Evolutionary conservation across 768 basidiomycete species (phyloP).

Genomic region (Boletus rubropictus): DNA sequence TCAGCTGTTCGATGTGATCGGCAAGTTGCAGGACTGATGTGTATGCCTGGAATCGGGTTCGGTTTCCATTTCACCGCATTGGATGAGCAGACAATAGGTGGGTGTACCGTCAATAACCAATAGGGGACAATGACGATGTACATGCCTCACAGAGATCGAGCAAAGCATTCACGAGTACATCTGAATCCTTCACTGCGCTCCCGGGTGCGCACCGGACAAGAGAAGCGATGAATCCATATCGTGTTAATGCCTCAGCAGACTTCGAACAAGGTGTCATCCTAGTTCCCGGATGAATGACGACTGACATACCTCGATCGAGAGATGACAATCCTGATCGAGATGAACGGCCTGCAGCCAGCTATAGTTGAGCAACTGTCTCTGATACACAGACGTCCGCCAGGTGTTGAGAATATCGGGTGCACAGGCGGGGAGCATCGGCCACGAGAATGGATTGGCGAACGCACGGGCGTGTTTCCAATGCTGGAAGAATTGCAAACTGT

Average conservation of each 20-base stretch:
- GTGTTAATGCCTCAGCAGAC: constrained; percentile 26
- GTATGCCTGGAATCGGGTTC: constrained; percentile 20
- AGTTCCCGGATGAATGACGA: background rate
- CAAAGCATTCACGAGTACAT: constrained; percentile 16
- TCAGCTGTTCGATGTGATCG: constrained; percentile 24
- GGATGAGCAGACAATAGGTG: background rate
- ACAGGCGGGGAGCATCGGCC: constrained; percentile 27
- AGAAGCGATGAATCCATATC: constrained; percentile 22
- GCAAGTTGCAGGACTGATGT: constrained; percentile 16
- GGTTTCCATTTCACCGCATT: background rate
- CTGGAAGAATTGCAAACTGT: constrained; percentile 27
- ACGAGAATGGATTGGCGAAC: constrained; percentile 30
- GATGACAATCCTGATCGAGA: constrained; percentile 25
- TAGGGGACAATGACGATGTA: background rate
- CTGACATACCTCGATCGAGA: constrained; percentile 16
- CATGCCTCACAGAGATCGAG: constrained; percentile 26
- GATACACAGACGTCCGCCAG: constrained; percentile 21
- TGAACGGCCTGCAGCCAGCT: constrained; percentile 27
- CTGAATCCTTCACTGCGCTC: constrained; percentile 23
- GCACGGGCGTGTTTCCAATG: constrained; percentile 28
- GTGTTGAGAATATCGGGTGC: constrained; percentile 26
- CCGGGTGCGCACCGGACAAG: constrained; percentile 20
- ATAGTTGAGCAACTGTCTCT: constrained; percentile 29
- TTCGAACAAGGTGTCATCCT: background rate
- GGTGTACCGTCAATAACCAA: background rate